Conservation (phyloP, 768 basidiomycete species). For the Phaeotremella fagi region DNA sequence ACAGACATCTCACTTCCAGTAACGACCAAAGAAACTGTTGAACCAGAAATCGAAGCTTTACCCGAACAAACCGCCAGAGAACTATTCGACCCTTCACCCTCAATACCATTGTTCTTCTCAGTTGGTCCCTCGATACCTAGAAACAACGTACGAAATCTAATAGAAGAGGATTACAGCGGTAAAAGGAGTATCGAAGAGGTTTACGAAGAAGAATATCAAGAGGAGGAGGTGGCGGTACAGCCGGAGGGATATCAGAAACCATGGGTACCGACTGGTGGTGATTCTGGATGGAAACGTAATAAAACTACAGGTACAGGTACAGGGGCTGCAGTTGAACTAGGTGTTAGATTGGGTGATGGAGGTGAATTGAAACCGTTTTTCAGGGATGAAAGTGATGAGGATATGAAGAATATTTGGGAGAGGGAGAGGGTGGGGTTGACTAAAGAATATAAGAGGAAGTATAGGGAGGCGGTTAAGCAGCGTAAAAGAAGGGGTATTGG, state of each 20-base stretch:
- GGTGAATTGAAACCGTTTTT: constrained; percentile 15
- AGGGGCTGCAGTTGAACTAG: not conserved
- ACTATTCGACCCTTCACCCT: constrained; percentile 25
- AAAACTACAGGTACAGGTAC: too few relatives aligned
- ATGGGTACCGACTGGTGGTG: constrained; percentile 2
- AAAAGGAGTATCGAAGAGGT: not conserved
- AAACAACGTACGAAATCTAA: not conserved
- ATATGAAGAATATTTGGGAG: constrained; percentile 47
- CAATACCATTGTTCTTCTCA: constrained; percentile 38
- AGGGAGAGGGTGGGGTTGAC: constrained; percentile 45
- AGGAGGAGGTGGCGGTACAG: constrained; percentile 1
- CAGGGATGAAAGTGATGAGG: constrained; percentile 23
- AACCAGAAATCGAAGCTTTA: not conserved
- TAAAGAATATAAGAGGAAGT: constrained; percentile 47
- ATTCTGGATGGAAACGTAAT: not conserved
- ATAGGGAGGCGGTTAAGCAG: constrained; percentile 49
- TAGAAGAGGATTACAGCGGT: not conserved
- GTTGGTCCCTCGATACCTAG: not conserved
- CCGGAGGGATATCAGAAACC: not conserved
- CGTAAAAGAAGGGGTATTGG: constrained; percentile 27
- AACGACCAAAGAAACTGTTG: not conserved
- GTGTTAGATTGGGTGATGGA: not conserved
- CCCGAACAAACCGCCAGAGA: constrained; percentile 2
- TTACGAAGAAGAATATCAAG: not conserved
- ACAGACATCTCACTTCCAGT: constrained; percentile 29